Percentiles rank a stretch among this genome's conserved stretches.
Evolutionary conservation across 352 stramenopile genomes (phyloP).

Genomic region (Phytophthora citrophthora): DNA sequence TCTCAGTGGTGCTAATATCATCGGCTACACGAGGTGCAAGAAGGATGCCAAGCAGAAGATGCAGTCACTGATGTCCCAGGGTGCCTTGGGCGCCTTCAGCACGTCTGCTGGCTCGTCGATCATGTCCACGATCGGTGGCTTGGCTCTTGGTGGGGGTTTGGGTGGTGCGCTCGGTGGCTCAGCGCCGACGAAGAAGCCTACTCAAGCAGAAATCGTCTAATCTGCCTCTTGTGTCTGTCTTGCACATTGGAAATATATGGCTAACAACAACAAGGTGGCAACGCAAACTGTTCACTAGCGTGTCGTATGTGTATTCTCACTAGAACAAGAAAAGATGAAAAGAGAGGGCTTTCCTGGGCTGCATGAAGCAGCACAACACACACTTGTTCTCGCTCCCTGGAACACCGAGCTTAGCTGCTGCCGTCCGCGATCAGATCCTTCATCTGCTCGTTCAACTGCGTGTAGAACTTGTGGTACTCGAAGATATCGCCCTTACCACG

Average conservation of each 20-base stretch:
- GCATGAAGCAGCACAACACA: constrained; percentile 20
- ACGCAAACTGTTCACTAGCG: constrained; percentile 16
- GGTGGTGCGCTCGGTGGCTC: constrained; percentile 9
- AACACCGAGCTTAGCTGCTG: constrained; percentile 23
- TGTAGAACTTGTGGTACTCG: constrained; percentile 93
- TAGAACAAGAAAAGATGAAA: constrained; percentile 33
- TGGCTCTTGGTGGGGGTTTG: constrained; percentile 58
- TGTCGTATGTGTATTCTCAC: constrained; percentile 41
- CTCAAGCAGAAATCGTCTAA: constrained; percentile 51
- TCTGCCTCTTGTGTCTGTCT: neutral
- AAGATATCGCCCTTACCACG: constrained; percentile 92
- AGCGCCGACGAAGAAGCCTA: constrained; percentile 21
- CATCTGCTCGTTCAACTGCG: constrained; percentile 88
- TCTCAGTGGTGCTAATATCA: constrained; percentile 95
- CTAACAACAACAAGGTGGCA: constrained; percentile 27
- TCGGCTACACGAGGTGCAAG: constrained; percentile 98
- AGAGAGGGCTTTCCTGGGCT: constrained; percentile 15
- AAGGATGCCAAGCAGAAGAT: constrained; percentile 90
- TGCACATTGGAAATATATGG: no score
- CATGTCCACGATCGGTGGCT: constrained; percentile 77
- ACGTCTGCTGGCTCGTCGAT: constrained; percentile 74
- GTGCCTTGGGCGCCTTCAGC: constrained; percentile 70
- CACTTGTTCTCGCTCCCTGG: constrained; percentile 27
- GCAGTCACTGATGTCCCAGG: constrained; percentile 81
- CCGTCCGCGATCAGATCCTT: constrained; percentile 76